These are phyloP conservation scores for Melampsora larici-populina DNA, from an alignment of 1,284 basidiomycete species.

Conservation along the genomic window DNA sequence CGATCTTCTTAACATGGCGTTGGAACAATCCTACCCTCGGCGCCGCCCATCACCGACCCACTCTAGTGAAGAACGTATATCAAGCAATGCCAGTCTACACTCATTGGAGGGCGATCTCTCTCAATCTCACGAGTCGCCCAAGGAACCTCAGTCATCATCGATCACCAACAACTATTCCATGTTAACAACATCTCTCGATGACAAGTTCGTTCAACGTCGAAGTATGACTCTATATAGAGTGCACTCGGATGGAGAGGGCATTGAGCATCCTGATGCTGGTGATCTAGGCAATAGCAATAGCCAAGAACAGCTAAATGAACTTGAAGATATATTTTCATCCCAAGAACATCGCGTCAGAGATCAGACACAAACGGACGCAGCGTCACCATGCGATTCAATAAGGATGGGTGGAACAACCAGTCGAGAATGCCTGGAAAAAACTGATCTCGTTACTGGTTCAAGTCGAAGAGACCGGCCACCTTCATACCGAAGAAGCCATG, in stretches of 20 bases:
- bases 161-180: background rate
- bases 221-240: conserved; percentile 1
- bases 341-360: too few relatives aligned
- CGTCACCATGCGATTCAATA: too few relatives aligned
- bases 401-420: too few relatives aligned
- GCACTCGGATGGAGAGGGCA: background rate
- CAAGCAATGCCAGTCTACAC: background rate
- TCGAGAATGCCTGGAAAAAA: too few relatives aligned
- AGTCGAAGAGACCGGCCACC: conserved; percentile 1
- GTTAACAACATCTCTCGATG: background rate
- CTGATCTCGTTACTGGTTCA: background rate
- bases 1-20: too few relatives aligned
- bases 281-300: background rate
- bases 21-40: background rate
- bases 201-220: conserved; percentile 1
- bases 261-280: background rate
- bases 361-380: too few relatives aligned
- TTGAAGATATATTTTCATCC: conserved; percentile 1
- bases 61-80: background rate
- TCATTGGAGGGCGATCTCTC: conserved; percentile 5
- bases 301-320: background rate
- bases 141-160: background rate
- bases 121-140: background rate
- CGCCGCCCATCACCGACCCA: background rate
- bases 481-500: conserved; percentile 1